Percentiles rank a stretch among this genome's conserved stretches.
Evolutionary conservation across 1,284 basidiomycete species (phyloP).

Genomic region (Neolentinus lepideus): DNA sequence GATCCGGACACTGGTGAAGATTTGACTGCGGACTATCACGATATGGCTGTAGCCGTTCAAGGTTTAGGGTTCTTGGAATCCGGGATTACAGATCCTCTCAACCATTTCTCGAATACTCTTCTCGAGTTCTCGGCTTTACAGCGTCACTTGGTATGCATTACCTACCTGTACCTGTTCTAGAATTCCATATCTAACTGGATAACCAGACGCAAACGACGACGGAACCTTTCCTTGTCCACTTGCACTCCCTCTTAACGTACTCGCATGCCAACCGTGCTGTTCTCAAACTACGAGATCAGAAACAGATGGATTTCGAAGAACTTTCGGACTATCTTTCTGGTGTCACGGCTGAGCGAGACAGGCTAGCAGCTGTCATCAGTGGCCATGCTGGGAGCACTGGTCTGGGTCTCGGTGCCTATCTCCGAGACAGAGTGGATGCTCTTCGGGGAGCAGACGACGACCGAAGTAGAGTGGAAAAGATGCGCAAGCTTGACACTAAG

Average conservation of each 20-base stretch:
- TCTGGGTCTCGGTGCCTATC: constrained; percentile 81
- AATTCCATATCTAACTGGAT: too few species aligned
- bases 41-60: constrained; percentile 91
- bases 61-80: constrained; percentile 96
- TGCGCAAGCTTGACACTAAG: constrained; percentile 87
- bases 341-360: constrained; percentile 87
- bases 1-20: constrained; percentile 77
- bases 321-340: constrained; percentile 92
- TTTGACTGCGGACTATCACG: constrained; percentile 94
- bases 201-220: constrained; percentile 83
- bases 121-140: constrained; percentile 87
- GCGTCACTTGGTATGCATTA: constrained; percentile 64
- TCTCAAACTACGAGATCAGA: constrained; percentile 93
- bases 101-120: constrained; percentile 92
- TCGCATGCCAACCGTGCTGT: constrained; percentile 87
- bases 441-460: constrained; percentile 93
- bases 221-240: constrained; percentile 83
- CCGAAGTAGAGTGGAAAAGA: constrained; percentile 84
- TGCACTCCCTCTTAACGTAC: constrained; percentile 87
- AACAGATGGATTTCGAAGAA: constrained; percentile 98
- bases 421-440: constrained; percentile 92
- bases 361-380: constrained; percentile 78
- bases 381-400: constrained; percentile 78
- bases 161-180: constrained; percentile 7
- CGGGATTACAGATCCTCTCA: constrained; percentile 94